Evolutionary conservation across 306 rosid species (phyloP).

Genomic region (Sesbania bispinosa): DNA sequence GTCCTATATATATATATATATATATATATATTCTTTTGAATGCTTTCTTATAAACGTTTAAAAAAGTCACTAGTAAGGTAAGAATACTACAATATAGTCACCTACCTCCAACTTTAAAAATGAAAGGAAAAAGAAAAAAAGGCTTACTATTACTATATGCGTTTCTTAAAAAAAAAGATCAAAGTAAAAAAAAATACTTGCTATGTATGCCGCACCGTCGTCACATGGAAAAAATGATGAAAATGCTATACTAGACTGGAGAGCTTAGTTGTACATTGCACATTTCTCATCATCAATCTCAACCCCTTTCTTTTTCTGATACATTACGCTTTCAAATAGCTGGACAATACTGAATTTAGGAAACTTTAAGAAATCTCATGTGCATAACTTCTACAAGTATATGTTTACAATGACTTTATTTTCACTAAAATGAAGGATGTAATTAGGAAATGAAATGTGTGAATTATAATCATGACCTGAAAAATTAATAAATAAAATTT

Average conservation of each 20-base stretch:
- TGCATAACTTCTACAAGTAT: background rate
- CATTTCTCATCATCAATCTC: background rate
- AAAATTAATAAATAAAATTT: no score
- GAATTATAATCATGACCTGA: no score
- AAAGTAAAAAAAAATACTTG: background rate
- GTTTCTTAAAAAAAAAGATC: background rate
- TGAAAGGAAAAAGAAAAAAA: background rate
- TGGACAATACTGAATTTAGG: background rate
- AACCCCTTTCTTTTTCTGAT: background rate
- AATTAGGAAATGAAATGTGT: no score
- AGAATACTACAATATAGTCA: background rate
- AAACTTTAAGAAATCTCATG: constrained; percentile 1
- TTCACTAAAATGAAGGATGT: no score
- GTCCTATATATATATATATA: no score
- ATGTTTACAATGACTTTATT: no score
- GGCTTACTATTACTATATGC: no score
- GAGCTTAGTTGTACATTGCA: background rate
- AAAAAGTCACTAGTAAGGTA: no score
- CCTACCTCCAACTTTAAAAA: background rate
- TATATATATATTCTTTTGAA: background rate
- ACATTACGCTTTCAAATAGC: background rate
- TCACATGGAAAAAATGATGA: no score
- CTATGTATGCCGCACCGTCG: background rate
- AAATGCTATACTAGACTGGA: background rate
- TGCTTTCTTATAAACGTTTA: background rate